Evolutionary conservation across 2,329 filamentous ascomycete genomes (phyloP), one percentile per base, ranked within the genome.

Genomic region (Ciborinia camelliae): DNA sequence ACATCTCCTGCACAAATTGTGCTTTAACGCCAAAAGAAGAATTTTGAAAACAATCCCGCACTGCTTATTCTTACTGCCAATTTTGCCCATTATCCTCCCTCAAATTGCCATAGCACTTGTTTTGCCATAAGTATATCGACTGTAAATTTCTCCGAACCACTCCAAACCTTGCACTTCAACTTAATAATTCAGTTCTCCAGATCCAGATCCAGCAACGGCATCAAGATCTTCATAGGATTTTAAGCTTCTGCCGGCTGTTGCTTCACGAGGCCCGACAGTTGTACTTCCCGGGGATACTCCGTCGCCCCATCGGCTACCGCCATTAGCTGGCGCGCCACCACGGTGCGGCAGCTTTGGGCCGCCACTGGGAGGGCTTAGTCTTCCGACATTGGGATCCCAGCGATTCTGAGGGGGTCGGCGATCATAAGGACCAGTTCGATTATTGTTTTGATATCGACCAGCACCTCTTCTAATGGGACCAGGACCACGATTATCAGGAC

Each of bases 171-270:
- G 9, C n/a, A 18, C 55, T 26, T 5, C 5, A 60, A 39, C 41
- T 71, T 66, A 98, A 75, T 98, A 98, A 78, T 98, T 96, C 73
- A 98, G 80, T 79, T 97, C 94, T 35, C 91, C 90, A 48, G 89
- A 87, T 48, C 89, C 91, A 43, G 85, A 82, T 18, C 88, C 86
- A 45, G 87, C 87, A 65, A 90, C 89, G 53, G 96, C 94, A 79
- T 99, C 95, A 30, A 99, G 81, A 75, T 99, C 95, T 77, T 99
- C 96, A 75, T 99, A 99, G 76, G 92, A 97, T 83, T 96, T 97
- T 69, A 99, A 80, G 67, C 91, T 97, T 65, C 95, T 86, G 6
- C 95, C 95, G 71, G 96, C 91, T 0, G 96, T 92, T 14, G 95
- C 94, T 77, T 98, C 93, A 26, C 91, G 86, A 26, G 95, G 94